Base-by-base conservation (phyloP, 306 rosid species). In the Luffa aegyptiaca region DNA sequence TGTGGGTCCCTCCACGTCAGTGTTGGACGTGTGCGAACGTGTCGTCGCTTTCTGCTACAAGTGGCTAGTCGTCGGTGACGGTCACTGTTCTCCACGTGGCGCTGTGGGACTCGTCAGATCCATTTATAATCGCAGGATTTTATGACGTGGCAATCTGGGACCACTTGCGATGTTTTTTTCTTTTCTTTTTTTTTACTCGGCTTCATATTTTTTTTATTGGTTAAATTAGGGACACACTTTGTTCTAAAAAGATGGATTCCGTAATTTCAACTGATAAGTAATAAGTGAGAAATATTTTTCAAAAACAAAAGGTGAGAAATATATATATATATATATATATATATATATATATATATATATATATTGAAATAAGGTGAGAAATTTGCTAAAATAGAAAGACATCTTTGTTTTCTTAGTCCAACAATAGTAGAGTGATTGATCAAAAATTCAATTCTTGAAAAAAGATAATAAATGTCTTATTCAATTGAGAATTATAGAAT, bases 1-100 rank as follows among this genome's bases (percentile, higher is more conserved):
- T 1, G 81, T 4, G 96, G 92, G 96, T 36, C 88, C 97, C 90
- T 14, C 84, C 59, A 62, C 36, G 48, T 64, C 87, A 76, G 80
- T 52, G 84, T 75, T 79, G 87, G 90, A 83, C 85, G 85, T 69
- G 85, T 59, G 84, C 12, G 58, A 77, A 33, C 75, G 88, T 66
- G 82, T 73, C 72, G 87, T 88, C 88, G 14, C 76, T 82, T 63
- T 90, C 87, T 5, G 71, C n/a, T 31, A 82, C 62, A 74, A 84
- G 92, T 83, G 36, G 87, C 86, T 74, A 11, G 52, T 76, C 63
- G 56, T 72, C 83, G 76, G 79, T 39, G 71, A 16, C 52, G 56
- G 20, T 11, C 71, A n/a, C 65, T 68, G n/a, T 66, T 35, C 0
- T 18, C 59, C 64, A 79, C 52, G 52, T 79, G 75, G 62, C 76